These are phyloP conservation scores for Colletotrichum magnum DNA, from an alignment of 2,329 filamentous ascomycete genomes.

Conservation along the genomic window DNA sequence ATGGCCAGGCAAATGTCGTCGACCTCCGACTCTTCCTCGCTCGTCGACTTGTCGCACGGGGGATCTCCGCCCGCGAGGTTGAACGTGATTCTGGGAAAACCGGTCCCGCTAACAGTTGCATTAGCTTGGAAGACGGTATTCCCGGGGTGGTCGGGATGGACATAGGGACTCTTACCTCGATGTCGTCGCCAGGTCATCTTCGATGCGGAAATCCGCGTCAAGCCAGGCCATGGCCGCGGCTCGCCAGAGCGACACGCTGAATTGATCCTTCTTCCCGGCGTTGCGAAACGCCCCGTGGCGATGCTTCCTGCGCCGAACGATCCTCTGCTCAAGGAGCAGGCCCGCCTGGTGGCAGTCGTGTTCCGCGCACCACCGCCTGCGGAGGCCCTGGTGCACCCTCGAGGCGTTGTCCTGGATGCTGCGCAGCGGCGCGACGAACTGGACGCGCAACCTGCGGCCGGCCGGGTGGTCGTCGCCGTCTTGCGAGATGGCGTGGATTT, in stretches of 20 bases:
- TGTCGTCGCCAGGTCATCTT: not conserved
- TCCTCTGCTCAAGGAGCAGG: constrained; percentile 16
- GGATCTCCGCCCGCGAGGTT: not conserved
- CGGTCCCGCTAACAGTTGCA: not conserved
- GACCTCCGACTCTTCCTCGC: not conserved
- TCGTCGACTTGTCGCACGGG: not conserved
- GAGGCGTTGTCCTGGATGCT: constrained; percentile 19
- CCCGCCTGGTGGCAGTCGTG: not conserved
- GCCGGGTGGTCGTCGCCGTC: not conserved
- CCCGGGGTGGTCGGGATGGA: not conserved
- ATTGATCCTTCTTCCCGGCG: not conserved
- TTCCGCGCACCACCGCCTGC: not conserved
- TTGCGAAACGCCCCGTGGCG: not conserved
- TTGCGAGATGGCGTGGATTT: not conserved
- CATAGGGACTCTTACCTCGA: not conserved
- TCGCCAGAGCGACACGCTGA: constrained; percentile 1
- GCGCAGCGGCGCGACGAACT: not conserved
- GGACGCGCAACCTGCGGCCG: not conserved
- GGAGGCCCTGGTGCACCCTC: not conserved
- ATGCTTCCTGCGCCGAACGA: not conserved
- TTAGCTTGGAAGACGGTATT: not conserved
- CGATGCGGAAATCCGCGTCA: constrained; percentile 4
- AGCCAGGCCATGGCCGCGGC: constrained; percentile 4
- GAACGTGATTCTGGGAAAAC: not conserved
- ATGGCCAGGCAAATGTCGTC: constrained; percentile 5